Conservation (phyloP, 345 rosid species). For the Isatis tinctoria region DNA sequence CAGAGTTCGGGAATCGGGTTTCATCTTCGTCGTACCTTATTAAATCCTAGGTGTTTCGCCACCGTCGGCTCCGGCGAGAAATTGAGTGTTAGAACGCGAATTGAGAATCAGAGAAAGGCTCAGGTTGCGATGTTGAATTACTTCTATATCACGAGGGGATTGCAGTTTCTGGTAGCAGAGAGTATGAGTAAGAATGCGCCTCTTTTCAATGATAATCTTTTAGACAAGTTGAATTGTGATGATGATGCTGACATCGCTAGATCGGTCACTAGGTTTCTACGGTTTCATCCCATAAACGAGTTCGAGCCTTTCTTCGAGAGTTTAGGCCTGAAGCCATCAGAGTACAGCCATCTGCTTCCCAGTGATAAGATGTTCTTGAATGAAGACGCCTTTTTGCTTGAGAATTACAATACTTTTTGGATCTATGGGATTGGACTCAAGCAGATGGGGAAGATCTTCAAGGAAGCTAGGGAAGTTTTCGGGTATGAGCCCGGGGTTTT, state of each 20-base stretch:
- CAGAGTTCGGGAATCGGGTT: background rate
- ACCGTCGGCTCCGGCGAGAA: conserved; percentile 6
- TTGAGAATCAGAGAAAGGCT: conserved; percentile 23
- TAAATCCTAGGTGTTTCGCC: background rate
- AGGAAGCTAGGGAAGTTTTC: conserved; percentile 53
- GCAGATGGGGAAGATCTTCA: conserved; percentile 53
- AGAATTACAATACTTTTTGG: conserved; percentile 60
- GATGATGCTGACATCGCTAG: conserved; percentile 31
- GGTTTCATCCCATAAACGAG: conserved; percentile 71
- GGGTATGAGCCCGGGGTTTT: conserved; percentile 43
- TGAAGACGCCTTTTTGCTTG: conserved; percentile 55
- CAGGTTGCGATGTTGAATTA: conserved; percentile 65
- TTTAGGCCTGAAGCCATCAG: conserved; percentile 49
- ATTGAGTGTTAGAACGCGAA: background rate
- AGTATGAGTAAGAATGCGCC: conserved; percentile 60
- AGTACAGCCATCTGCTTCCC: conserved; percentile 46
- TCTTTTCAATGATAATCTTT: conserved; percentile 38
- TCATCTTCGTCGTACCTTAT: background rate
- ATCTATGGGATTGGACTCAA: conserved; percentile 47
- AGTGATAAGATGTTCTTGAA: conserved; percentile 47
- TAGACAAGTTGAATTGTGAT: conserved; percentile 28
- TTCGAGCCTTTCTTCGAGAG: conserved; percentile 82
- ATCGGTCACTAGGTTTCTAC: conserved; percentile 44
- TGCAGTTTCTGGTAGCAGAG: conserved; percentile 58
- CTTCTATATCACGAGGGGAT: conserved; percentile 52